These are phyloP conservation scores for Fusarium cyanostomum DNA, from an alignment of 2,329 filamentous ascomycete genomes.

Conservation along the genomic window DNA sequence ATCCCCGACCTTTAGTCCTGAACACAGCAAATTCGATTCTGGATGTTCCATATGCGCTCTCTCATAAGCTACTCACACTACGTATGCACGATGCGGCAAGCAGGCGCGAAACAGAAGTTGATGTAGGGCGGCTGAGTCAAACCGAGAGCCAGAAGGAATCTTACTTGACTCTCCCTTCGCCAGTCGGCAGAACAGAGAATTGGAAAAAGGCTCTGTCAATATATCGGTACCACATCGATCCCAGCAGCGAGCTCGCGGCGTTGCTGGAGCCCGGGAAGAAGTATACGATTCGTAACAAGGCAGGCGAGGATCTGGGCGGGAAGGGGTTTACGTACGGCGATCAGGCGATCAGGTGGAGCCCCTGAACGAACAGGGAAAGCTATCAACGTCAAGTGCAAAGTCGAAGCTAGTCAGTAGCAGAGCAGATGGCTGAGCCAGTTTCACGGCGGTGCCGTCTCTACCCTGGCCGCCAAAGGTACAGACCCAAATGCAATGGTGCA, in stretches of 20 bases:
- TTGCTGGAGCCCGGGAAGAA: conserved; percentile 2
- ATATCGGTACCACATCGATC: conserved; percentile 4
- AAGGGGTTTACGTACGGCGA: neutral
- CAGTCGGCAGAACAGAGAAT: conserved; percentile 4
- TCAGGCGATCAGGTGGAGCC: no score
- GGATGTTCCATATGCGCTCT: conserved; percentile 16
- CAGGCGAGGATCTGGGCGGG: neutral
- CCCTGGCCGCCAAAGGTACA: conserved; percentile 6
- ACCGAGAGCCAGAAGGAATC: neutral
- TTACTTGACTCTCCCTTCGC: conserved; percentile 12
- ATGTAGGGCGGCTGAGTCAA: neutral
- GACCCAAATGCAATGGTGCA: neutral
- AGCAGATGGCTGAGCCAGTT: conserved; percentile 1
- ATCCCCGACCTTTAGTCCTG: conserved; percentile 2
- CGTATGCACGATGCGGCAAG: neutral
- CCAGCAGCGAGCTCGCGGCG: conserved; percentile 2
- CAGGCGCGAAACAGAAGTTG: neutral
- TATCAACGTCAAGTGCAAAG: neutral
- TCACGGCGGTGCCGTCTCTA: neutral
- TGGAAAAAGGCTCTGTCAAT: conserved; percentile 5
- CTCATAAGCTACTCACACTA: conserved; percentile 1
- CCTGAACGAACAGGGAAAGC: neutral
- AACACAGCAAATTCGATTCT: conserved; percentile 4
- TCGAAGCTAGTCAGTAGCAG: neutral
- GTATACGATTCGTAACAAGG: neutral